These are phyloP conservation scores for Metarhizium robertsii DNA, from an alignment of 2,329 filamentous ascomycete species.

Conservation along the genomic window DNA sequence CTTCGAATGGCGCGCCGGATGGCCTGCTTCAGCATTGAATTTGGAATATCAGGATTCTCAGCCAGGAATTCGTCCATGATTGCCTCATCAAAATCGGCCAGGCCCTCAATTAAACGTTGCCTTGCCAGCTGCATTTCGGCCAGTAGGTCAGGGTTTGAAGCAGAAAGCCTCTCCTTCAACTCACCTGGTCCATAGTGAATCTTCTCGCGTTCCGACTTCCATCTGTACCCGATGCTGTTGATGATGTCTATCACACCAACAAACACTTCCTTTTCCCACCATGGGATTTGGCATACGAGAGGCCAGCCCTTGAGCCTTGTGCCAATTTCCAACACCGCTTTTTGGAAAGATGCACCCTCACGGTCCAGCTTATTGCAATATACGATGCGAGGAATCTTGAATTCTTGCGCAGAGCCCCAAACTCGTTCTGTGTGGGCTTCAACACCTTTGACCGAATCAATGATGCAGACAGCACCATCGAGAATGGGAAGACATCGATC, in stretches of 20 bases:
- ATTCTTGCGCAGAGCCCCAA: slow-evolving; percentile 82
- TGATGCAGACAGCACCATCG: slow-evolving; percentile 85
- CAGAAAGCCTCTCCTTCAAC: slow-evolving; percentile 29
- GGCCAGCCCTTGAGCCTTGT: slow-evolving; percentile 74
- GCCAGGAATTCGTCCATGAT: slow-evolving; percentile 82
- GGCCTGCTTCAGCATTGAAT: slow-evolving; percentile 58
- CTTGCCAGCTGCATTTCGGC: slow-evolving; percentile 68
- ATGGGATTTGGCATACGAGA: slow-evolving; percentile 87
- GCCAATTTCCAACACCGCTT: slow-evolving; percentile 79
- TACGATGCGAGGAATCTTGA: slow-evolving; percentile 71
- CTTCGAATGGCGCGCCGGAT: slow-evolving; percentile 63
- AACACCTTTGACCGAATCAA: slow-evolving; percentile 86
- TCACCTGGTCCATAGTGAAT: slow-evolving; percentile 23
- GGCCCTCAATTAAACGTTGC: slow-evolving; percentile 65
- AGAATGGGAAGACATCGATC: slow-evolving; percentile 80
- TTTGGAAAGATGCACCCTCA: slow-evolving; percentile 69
- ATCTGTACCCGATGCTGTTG: slow-evolving; percentile 64
- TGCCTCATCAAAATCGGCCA: slow-evolving; percentile 81
- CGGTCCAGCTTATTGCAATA: slow-evolving; percentile 75
- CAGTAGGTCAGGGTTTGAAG: slow-evolving; percentile 41
- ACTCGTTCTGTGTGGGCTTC: slow-evolving; percentile 97
- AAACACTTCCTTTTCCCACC: slow-evolving; percentile 78
- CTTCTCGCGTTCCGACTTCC: slow-evolving; percentile 40
- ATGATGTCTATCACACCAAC: slow-evolving; percentile 80
- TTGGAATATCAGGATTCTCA: slow-evolving; percentile 62